Percentiles rank a stretch among this genome's conserved stretches.
phyloP scores from a whole-genome alignment of 345 rosid genomes.

The Gossypium herbaceum region DNA sequence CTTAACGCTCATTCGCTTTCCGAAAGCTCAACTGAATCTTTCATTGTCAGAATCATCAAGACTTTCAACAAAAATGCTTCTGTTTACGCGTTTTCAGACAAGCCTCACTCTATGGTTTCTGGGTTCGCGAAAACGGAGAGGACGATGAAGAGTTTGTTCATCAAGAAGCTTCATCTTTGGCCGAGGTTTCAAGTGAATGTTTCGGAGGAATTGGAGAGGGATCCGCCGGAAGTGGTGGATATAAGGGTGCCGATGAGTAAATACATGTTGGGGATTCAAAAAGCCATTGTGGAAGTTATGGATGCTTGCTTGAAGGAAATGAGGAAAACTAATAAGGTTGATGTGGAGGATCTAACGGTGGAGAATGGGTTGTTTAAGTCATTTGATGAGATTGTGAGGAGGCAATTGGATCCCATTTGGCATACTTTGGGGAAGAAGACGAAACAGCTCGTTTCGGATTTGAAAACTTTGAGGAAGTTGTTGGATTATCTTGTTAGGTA shows the following conservation, averaged over 20 bases:
- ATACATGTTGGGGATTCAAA: conserved; percentile 86
- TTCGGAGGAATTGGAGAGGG: conserved; percentile 75
- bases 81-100: conserved; percentile 73
- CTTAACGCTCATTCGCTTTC: conserved; percentile 64
- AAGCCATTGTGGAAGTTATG: conserved; percentile 82
- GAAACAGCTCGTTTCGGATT: conserved; percentile 92
- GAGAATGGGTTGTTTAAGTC: conserved; percentile 96
- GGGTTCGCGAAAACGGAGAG: conserved; percentile 94
- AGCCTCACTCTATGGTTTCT: conserved; percentile 79
- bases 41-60: conserved; percentile 75
- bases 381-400: conserved; percentile 94
- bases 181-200: conserved; percentile 93
- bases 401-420: conserved; percentile 98
- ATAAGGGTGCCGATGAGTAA: conserved; percentile 79
- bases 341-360: conserved; percentile 90
- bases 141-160: conserved; percentile 67
- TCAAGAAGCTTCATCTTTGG: conserved; percentile 72
- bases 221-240: conserved; percentile 84
- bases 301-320: conserved; percentile 95
- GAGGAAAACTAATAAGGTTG: conserved; percentile 94
- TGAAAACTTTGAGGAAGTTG: conserved; percentile 92
- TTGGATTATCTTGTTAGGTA: conserved; percentile 98
- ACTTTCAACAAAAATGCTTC: conserved; percentile 39
- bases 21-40: conserved; percentile 88
- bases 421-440: conserved; percentile 91